These are phyloP conservation scores for Leptographium wingfieldii DNA, from an alignment of 2,329 filamentous ascomycete genomes.

Conservation along the genomic window DNA sequence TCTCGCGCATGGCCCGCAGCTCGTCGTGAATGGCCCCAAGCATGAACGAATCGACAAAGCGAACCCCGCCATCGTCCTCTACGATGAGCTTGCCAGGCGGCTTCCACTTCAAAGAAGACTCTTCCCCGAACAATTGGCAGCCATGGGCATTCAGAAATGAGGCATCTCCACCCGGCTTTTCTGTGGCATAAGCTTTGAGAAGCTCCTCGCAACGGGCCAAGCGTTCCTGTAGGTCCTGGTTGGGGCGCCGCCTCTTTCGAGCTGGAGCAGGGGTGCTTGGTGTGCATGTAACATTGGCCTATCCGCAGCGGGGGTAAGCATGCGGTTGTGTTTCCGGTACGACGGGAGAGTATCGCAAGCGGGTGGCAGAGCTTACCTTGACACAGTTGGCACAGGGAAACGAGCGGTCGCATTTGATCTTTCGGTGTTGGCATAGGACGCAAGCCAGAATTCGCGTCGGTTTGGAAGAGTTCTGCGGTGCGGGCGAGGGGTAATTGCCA, in stretches of 20 bases:
- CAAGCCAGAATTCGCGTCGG: slow-evolving; percentile 37
- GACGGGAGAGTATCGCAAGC: neutral
- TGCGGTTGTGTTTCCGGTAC: neutral
- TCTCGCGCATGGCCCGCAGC: slow-evolving; percentile 46
- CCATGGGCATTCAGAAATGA: slow-evolving; percentile 10
- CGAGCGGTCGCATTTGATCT: slow-evolving; percentile 49
- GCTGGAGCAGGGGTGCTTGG: slow-evolving; percentile 48
- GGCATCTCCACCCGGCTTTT: slow-evolving; percentile 15
- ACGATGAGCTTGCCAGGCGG: slow-evolving; percentile 41
- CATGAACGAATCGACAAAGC: slow-evolving; percentile 45
- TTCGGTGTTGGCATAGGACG: slow-evolving; percentile 46
- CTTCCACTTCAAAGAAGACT: slow-evolving; percentile 26
- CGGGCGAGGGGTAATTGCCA: neutral
- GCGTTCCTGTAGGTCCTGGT: slow-evolving; percentile 49
- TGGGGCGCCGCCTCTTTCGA: slow-evolving; percentile 44
- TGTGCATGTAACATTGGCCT: slow-evolving; percentile 48
- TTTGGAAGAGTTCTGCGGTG: slow-evolving; percentile 16
- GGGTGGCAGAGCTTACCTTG: slow-evolving; percentile 30
- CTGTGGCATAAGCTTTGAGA: slow-evolving; percentile 41
- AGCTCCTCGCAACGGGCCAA: slow-evolving; percentile 46
- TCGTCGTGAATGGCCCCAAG: slow-evolving; percentile 43
- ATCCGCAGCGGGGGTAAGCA: neutral
- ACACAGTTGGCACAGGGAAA: slow-evolving; percentile 48
- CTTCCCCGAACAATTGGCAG: slow-evolving; percentile 15
- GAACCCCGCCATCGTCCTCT: slow-evolving; percentile 39